These are phyloP conservation scores for Dactylellina haptotyla DNA, from an alignment of 2,329 filamentous ascomycete genomes.

Conservation along the genomic window DNA sequence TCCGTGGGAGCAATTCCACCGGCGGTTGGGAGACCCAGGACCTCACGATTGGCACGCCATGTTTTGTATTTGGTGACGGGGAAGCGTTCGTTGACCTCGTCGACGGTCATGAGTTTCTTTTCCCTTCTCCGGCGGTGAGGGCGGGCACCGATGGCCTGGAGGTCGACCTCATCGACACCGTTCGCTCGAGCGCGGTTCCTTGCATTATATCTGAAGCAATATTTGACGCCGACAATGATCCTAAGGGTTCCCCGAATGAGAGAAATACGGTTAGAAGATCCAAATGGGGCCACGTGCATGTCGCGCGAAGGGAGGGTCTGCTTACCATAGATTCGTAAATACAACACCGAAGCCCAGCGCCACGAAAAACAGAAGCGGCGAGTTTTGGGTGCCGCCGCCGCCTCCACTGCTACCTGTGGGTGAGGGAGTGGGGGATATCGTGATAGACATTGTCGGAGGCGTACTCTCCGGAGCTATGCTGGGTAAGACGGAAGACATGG, in stretches of 20 bases:
- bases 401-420: conserved; percentile 59
- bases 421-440: conserved; percentile 53
- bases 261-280: conserved; percentile 53
- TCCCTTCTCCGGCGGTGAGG: conserved; percentile 87
- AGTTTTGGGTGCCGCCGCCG: conserved; percentile 69
- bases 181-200: conserved; percentile 81
- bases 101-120: conserved; percentile 99
- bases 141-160: conserved; percentile 79
- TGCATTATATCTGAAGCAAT: conserved; percentile 98
- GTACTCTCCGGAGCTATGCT: neutral
- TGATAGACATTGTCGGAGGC: conserved; percentile 56
- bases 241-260: conserved; percentile 65
- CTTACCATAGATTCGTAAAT: conserved; percentile 97
- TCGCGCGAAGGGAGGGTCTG: neutral
- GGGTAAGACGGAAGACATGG: conserved; percentile 12
- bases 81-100: conserved; percentile 97
- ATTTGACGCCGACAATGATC: conserved; percentile 99
- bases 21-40: conserved; percentile 81
- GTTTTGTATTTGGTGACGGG: conserved; percentile 95
- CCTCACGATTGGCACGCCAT: conserved; percentile 85
- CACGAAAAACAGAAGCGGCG: conserved; percentile 88
- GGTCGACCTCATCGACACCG: conserved; percentile 85
- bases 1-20: conserved; percentile 72
- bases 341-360: conserved; percentile 96
- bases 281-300: conserved; percentile 7